Evolutionary conservation across 495 filamentous ascomycete genomes (phyloP).

Genomic region (Aspergillus mulundensis): DNA sequence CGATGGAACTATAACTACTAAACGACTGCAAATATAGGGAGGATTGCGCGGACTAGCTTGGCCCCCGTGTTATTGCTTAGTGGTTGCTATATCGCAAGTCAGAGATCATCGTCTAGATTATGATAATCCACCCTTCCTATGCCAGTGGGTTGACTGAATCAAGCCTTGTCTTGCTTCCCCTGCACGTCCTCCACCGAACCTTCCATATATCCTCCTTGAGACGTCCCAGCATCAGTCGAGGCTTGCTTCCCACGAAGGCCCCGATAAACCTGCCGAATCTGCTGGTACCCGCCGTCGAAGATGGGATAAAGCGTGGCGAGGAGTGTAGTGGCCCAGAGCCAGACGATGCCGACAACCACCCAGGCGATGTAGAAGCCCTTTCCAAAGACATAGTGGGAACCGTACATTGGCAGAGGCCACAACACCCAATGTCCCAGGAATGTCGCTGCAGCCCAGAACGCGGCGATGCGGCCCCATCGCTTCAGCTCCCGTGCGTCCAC

Average conservation of each 20-base stretch:
- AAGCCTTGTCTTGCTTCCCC: not conserved
- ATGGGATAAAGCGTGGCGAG: conserved; percentile 34
- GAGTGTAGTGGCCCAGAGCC: conserved; percentile 54
- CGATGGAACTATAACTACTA: no score
- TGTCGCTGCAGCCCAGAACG: conserved; percentile 34
- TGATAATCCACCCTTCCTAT: no score
- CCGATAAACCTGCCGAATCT: conserved; percentile 21
- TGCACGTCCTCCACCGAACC: not conserved
- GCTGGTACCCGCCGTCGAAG: conserved; percentile 30
- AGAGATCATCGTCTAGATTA: no score
- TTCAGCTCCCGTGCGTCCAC: conserved; percentile 16
- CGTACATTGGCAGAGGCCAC: conserved; percentile 42
- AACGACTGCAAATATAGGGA: no score
- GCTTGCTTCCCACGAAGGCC: not conserved
- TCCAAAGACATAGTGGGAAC: conserved; percentile 33
- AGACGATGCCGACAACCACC: conserved; percentile 71
- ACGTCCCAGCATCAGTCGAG: not conserved
- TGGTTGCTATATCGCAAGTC: no score
- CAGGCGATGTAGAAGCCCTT: conserved; percentile 69
- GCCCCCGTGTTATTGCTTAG: no score
- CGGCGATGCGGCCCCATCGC: conserved; percentile 33
- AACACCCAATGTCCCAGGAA: conserved; percentile 39
- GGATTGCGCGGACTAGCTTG: no score
- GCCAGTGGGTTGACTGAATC: not conserved
- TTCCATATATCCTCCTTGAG: not conserved